Base-by-base conservation (phyloP, 495 filamentous ascomycete genomes). In the Podospora tetraspora region DNA sequence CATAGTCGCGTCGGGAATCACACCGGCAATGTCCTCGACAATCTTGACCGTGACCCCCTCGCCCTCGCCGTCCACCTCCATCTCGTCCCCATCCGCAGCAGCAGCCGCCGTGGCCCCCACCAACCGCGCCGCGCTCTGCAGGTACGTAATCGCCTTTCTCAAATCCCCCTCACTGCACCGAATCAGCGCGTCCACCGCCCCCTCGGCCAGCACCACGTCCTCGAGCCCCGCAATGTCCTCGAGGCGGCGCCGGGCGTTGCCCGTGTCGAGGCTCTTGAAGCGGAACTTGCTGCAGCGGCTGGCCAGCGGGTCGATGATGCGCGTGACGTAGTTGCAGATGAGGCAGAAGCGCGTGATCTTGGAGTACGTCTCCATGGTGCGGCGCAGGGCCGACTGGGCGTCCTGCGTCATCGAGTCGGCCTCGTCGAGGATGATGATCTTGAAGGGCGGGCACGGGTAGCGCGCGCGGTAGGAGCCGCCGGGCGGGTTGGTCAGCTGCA, bases 401-500 rank as follows among this genome's bases (percentile, higher is more conserved):
- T 99, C 95, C 79, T 98, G 96, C 43, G 96, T 99, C 95, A 99
- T 98, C 76, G 89, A 92, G 77, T 99, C 95, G 62, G 95, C 95
- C 80, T 99, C 95, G 79, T 99, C 95, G 37, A 99, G 87, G 67
- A 99, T 91, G 76, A 98, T 92, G 76, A 99, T 96, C 83, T 98
- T 99, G 85, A 96, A 99, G 25, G 96, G 95, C 29, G 95, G 95
- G 74, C 94, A 97, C 1, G 95, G 94, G 79, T 96, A 97, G 69
- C 86, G 84, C 56, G 87, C 84, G 67, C 86, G 84, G 79, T 96
- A 82, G 77, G 82, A 71, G 43, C 3, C 89, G 76, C 0, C 43
- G 43, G 91, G 89, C 1, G 92, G 88, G 66, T 95, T 91, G 32
- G 92, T 94, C 59, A 99, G 86, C 73, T 97, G 94, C 79, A 94